A percentile compares a stretch with the other conserved stretches of the same genome.
These are phyloP conservation scores for Ophiostoma pallidulum DNA, from an alignment of 2,329 filamentous ascomycete species.

Conservation along the genomic window DNA sequence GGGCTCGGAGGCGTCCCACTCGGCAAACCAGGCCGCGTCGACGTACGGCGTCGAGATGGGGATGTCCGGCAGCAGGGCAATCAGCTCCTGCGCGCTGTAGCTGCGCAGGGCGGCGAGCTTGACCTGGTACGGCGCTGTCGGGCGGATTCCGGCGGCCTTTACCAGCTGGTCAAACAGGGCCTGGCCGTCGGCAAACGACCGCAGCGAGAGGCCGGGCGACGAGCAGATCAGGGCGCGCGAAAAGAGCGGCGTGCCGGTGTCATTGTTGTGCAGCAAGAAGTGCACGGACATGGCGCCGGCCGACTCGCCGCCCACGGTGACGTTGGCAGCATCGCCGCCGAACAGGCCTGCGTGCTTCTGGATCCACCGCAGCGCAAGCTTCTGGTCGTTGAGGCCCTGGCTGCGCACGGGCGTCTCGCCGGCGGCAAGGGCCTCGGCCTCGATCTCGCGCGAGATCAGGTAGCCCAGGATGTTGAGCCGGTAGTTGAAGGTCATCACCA, in stretches of 20 bases:
- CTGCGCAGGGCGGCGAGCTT: conserved; percentile 5
- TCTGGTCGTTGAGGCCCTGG: conserved; percentile 44
- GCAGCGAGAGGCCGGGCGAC: background rate
- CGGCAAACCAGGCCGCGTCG: background rate
- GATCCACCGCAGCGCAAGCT: conserved; percentile 43
- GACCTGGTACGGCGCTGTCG: background rate
- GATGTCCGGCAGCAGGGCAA: background rate
- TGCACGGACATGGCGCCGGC: conserved; percentile 41
- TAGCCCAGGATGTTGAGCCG: conserved; percentile 18
- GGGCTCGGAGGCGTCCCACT: background rate
- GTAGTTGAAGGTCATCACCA: conserved; percentile 24
- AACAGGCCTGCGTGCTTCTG: conserved; percentile 42
- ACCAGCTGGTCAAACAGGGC: conserved; percentile 8
- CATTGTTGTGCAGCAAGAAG: conserved; percentile 30
- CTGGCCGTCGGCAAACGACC: background rate
- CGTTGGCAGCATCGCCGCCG: conserved; percentile 40
- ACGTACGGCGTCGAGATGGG: background rate
- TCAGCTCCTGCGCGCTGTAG: background rate
- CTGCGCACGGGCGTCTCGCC: conserved; percentile 30
- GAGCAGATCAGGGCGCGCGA: conserved; percentile 21
- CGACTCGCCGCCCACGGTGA: conserved; percentile 47
- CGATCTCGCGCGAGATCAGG: conserved; percentile 13
- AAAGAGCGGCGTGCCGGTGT: conserved; percentile 33
- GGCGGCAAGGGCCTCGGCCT: background rate
- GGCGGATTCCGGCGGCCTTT: background rate